Evolutionary conservation across 495 filamentous ascomycete genomes (phyloP).

Genomic region (Lasiosphaeria hispida): DNA sequence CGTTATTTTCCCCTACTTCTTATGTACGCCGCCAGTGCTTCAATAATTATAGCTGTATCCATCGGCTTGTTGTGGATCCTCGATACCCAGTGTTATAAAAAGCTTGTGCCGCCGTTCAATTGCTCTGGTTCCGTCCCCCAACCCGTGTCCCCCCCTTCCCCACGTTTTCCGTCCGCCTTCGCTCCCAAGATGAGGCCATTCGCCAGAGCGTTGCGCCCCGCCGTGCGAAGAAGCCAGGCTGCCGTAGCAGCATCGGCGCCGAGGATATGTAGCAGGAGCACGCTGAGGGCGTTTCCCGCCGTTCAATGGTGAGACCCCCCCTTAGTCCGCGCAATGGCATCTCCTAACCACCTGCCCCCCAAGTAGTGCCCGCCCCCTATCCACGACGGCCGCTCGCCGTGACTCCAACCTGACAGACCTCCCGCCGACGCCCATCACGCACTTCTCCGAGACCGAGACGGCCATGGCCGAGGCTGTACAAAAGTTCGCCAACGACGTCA

Average conservation of each 20-base stretch:
- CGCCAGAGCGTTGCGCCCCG: conserved; percentile 63
- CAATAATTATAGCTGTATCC: too few species aligned
- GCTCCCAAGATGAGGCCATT: conserved; percentile 63
- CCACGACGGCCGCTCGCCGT: conserved; percentile 62
- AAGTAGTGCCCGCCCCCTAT: conserved; percentile 61
- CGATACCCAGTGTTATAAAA: not conserved
- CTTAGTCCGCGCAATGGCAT: not conserved
- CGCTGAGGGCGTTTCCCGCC: conserved; percentile 11
- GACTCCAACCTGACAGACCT: conserved; percentile 63
- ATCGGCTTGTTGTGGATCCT: not conserved
- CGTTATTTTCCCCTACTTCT: not conserved
- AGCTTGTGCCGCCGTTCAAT: not conserved
- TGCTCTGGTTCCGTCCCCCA: conserved; percentile 9
- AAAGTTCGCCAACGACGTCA: conserved; percentile 84
- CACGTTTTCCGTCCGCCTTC: not conserved
- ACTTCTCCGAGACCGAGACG: conserved; percentile 85
- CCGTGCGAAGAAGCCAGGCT: conserved; percentile 53
- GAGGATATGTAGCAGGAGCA: conserved; percentile 23
- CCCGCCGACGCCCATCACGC: conserved; percentile 88
- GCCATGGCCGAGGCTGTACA: conserved; percentile 86
- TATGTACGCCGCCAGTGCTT: not conserved
- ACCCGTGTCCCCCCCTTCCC: conserved; percentile 2
- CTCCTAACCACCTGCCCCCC: not conserved
- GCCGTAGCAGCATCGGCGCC: conserved; percentile 31
- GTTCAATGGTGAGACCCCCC: conserved; percentile 28